Evolutionary conservation across 2,329 filamentous ascomycete genomes (phyloP).

Genomic region (Alternaria rosae): DNA sequence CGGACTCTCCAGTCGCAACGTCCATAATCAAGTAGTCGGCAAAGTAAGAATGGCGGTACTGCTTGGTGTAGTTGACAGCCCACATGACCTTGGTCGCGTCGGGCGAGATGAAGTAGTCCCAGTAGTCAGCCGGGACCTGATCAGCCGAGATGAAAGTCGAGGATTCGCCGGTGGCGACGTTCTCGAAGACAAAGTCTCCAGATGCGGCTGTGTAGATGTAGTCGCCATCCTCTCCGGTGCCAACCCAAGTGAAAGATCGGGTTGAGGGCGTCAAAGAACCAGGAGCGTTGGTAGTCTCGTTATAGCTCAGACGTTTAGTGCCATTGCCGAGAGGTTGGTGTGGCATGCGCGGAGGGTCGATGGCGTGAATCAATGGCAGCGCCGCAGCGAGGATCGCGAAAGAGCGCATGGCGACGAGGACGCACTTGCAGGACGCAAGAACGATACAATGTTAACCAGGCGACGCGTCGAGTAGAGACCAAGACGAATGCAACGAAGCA

Average conservation of each 20-base stretch:
- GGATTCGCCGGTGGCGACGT: slow-evolving; percentile 65
- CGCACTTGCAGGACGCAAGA: background rate
- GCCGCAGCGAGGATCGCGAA: slow-evolving; percentile 36
- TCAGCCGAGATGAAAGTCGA: slow-evolving; percentile 66
- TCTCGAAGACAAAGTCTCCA: slow-evolving; percentile 66
- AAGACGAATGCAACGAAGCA: slow-evolving; percentile 23
- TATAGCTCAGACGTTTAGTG: slow-evolving; percentile 65
- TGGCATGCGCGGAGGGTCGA: slow-evolving; percentile 62
- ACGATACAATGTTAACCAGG: slow-evolving; percentile 7
- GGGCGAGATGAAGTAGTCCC: slow-evolving; percentile 68
- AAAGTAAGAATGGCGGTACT: slow-evolving; percentile 73
- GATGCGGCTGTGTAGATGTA: slow-evolving; percentile 63
- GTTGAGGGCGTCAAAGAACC: slow-evolving; percentile 53
- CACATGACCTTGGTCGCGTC: slow-evolving; percentile 67
- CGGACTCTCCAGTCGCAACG: slow-evolving; percentile 62
- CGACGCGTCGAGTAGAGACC: slow-evolving; percentile 24
- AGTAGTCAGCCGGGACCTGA: slow-evolving; percentile 62
- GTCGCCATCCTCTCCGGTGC: slow-evolving; percentile 66
- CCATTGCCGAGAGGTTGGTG: slow-evolving; percentile 65
- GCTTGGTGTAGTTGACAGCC: slow-evolving; percentile 71
- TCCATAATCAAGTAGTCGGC: slow-evolving; percentile 72
- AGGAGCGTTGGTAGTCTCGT: slow-evolving; percentile 62
- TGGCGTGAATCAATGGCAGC: slow-evolving; percentile 40
- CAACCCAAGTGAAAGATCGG: slow-evolving; percentile 63
- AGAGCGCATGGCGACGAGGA: slow-evolving; percentile 36